A percentile compares a stretch with the other conserved stretches of the same genome.
phyloP scores from a whole-genome alignment of 2,329 filamentous ascomycete species.

The Stylonectria norvegica region DNA sequence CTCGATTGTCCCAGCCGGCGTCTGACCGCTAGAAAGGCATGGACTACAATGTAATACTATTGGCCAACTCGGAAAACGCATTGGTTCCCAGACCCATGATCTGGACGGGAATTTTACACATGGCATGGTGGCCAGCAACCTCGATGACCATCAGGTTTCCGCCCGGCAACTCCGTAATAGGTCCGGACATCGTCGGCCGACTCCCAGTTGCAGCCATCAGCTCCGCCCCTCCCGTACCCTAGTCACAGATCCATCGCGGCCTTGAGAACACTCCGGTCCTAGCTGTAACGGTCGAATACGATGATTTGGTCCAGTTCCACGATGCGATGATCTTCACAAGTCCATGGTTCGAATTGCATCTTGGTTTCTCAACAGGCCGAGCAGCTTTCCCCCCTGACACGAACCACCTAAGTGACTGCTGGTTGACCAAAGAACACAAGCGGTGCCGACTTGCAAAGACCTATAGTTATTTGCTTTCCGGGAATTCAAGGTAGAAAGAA shows the following conservation, averaged over 20 bases:
- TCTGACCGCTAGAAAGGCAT: neutral
- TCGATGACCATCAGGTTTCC: neutral
- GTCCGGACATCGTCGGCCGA: neutral
- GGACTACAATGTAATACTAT: neutral
- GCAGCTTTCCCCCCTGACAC: no score
- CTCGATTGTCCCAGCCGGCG: neutral
- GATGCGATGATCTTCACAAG: no score
- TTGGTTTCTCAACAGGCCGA: no score
- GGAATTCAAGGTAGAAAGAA: no score
- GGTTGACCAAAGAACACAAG: no score
- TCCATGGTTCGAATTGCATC: no score
- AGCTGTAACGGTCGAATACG: neutral
- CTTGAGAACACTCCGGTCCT: constrained; percentile 1
- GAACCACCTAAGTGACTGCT: no score
- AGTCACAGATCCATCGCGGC: constrained; percentile 2
- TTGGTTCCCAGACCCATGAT: neutral
- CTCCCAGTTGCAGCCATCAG: constrained; percentile 6
- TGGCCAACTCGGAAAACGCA: neutral
- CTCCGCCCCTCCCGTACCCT: constrained; percentile 6
- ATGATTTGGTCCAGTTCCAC: no score
- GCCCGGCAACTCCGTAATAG: neutral
- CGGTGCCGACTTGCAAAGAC: no score
- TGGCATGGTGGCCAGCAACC: neutral
- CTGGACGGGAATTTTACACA: neutral
- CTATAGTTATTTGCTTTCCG: no score